phyloP scores from a whole-genome alignment of 2,329 filamentous ascomycete genomes.

The Hypoxylon sp. region DNA sequence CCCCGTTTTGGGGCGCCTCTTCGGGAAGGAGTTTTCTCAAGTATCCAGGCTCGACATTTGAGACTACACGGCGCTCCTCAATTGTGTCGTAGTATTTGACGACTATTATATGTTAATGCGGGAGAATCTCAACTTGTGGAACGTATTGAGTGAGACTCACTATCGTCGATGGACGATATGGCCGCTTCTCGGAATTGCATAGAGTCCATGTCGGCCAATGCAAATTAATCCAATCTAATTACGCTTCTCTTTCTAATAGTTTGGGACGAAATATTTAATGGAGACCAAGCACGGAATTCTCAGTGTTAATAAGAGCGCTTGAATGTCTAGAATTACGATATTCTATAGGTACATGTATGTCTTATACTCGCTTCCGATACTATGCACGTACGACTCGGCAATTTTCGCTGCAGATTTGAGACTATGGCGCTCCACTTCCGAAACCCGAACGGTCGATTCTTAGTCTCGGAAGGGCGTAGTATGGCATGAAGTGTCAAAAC shows the following conservation, averaged over 20 bases:
- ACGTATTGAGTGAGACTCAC: conserved; percentile 63
- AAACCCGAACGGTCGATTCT: conserved; percentile 17
- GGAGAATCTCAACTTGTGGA: conserved; percentile 19
- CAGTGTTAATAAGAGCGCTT: not conserved
- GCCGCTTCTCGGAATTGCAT: conserved; percentile 84
- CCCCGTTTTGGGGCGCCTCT: conserved; percentile 75
- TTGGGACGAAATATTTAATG: not conserved
- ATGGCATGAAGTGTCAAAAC: conserved; percentile 29
- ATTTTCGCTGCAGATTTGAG: conserved; percentile 14
- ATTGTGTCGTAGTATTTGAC: conserved; percentile 87
- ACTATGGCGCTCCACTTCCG: conserved; percentile 31
- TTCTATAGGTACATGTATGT: conserved; percentile 5
- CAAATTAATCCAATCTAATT: not conserved
- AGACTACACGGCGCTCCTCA: conserved; percentile 78
- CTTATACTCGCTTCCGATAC: conserved; percentile 19
- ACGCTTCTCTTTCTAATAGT: not conserved
- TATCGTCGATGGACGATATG: conserved; percentile 84
- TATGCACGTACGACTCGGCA: conserved; percentile 13
- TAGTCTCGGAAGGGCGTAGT: conserved; percentile 34
- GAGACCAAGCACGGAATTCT: not conserved
- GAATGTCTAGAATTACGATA: conserved; percentile 3
- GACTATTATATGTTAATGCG: conserved; percentile 66
- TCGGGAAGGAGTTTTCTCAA: conserved; percentile 82
- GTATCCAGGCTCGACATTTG: conserved; percentile 87
- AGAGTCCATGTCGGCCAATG: conserved; percentile 75